These are phyloP conservation scores for Trichoderma cornu-damae DNA, from an alignment of 2,329 filamentous ascomycete genomes.

Conservation along the genomic window DNA sequence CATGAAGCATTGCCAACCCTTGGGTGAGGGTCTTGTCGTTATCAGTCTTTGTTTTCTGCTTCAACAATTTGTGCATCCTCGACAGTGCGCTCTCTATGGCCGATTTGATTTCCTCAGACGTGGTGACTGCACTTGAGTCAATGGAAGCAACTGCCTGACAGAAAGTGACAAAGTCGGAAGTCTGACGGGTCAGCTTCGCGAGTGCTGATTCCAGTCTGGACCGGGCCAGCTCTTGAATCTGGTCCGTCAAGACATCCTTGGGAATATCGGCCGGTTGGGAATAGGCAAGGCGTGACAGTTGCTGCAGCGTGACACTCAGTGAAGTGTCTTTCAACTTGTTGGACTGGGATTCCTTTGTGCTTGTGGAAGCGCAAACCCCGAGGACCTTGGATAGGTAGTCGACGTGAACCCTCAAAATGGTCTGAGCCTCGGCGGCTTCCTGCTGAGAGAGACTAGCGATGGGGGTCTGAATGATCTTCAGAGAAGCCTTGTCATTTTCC, in stretches of 20 bases:
- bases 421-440: slow-evolving; percentile 28
- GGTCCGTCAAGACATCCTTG: slow-evolving; percentile 45
- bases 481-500: slow-evolving; percentile 49
- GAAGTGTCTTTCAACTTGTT: slow-evolving; percentile 29
- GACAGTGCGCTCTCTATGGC: slow-evolving; percentile 49
- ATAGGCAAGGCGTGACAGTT: slow-evolving; percentile 54
- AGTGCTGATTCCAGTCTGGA: slow-evolving; percentile 54
- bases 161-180: slow-evolving; percentile 49
- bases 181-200: slow-evolving; percentile 50
- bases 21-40: slow-evolving; percentile 44
- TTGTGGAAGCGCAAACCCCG: slow-evolving; percentile 33
- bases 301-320: slow-evolving; percentile 42
- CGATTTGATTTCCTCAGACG: slow-evolving; percentile 51
- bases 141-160: slow-evolving; percentile 52
- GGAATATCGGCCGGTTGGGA: slow-evolving; percentile 40
- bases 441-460: slow-evolving; percentile 30
- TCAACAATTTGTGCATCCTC: slow-evolving; percentile 49
- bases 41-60: slow-evolving; percentile 33
- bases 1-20: slow-evolving; percentile 74
- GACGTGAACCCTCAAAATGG: slow-evolving; percentile 44
- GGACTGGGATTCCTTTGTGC: slow-evolving; percentile 24
- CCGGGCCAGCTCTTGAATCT: slow-evolving; percentile 50
- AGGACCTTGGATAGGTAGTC: slow-evolving; percentile 52
- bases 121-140: slow-evolving; percentile 46
- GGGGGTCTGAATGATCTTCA: slow-evolving; percentile 45